Evolutionary conservation across 2,329 filamentous ascomycete species (phyloP), one percentile per base, ranked within the genome.

Genomic region (Ophiocordyceps camponoti-floridani): DNA sequence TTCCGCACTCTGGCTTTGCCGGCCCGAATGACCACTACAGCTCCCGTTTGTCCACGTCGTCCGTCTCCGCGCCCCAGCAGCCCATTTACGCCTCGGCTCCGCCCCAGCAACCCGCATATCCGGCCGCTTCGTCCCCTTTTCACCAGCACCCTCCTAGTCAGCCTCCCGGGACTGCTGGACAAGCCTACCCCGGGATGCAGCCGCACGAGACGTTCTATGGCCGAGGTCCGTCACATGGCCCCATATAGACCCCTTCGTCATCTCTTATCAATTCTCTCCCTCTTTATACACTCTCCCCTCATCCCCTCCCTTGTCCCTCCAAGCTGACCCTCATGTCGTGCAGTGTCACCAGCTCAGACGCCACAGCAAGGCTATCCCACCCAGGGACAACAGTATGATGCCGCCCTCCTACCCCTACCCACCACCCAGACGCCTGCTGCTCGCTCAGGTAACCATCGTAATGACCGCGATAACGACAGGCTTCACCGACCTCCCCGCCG

Each of bases 211-310:
- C 72, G 41, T 68, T 69, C 50, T 74, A 71, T 52, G 72, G 72
- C 63, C 74, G 74, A 67, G 73, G 75, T 73, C 69, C 69, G 70
- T 78, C 72, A 63, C 50, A 28, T 33, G 10, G 9, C 23, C n/a
- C 7, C 8, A 14, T 19, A 10, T 4, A 3, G 16, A 14, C 10
- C 13, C 19, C 19, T 23, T 12, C 18, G 3, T 13, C 10, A 4
- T 19, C 40, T 11, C 18, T 33, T 37, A 28, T 2, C 27, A 42
- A n/a, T n/a, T 31, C 26, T 43, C 31, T 23, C 28, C 31, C 31
- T 11, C 9, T 33, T 33, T 11, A 40, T 23, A 10, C 14, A 14
- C 2, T 4, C n/a, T 5, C 40, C 16, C 16, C 2, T 19, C n/a
- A 2, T 13, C 10, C 38, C 19, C 4, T 19, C 40, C 10, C 19